These are phyloP conservation scores for Porogramme epimiltina DNA, from an alignment of 1,284 basidiomycete genomes.

Conservation along the genomic window DNA sequence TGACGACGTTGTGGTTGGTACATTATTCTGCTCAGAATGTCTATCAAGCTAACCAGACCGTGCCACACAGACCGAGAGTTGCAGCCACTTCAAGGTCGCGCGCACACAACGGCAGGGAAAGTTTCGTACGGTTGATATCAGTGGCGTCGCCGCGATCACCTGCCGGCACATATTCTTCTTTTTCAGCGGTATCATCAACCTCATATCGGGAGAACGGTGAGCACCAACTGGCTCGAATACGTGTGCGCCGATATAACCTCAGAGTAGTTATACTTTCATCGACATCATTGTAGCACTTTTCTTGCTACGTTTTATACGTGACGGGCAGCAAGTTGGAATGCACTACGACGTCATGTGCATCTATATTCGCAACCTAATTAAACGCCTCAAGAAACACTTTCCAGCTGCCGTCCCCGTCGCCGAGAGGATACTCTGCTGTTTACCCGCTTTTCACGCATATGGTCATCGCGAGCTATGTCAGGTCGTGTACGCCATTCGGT, in stretches of 20 bases:
- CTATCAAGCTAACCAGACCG: neutral
- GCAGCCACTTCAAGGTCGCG: conserved; percentile 1
- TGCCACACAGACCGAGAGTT: neutral
- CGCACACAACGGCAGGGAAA: neutral
- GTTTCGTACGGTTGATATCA: conserved; percentile 1
- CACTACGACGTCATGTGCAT: conserved; percentile 1
- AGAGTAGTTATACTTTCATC: neutral
- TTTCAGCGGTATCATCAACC: neutral
- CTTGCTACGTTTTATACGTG: neutral
- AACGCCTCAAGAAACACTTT: neutral
- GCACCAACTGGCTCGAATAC: neutral
- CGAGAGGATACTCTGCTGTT: neutral
- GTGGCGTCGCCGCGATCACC: neutral
- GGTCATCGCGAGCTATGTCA: conserved; percentile 7
- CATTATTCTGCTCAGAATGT: neutral
- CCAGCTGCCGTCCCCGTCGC: neutral
- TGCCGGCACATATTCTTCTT: neutral
- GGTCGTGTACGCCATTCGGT: neutral
- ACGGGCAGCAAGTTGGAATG: neutral
- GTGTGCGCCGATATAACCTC: neutral
- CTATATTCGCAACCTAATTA: neutral
- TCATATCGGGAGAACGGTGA: neutral
- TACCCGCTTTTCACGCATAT: neutral
- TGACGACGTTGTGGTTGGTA: neutral
- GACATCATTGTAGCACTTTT: neutral